Base-by-base conservation (phyloP, 163 green algal species). In the Chloromonas sp. region DNA sequence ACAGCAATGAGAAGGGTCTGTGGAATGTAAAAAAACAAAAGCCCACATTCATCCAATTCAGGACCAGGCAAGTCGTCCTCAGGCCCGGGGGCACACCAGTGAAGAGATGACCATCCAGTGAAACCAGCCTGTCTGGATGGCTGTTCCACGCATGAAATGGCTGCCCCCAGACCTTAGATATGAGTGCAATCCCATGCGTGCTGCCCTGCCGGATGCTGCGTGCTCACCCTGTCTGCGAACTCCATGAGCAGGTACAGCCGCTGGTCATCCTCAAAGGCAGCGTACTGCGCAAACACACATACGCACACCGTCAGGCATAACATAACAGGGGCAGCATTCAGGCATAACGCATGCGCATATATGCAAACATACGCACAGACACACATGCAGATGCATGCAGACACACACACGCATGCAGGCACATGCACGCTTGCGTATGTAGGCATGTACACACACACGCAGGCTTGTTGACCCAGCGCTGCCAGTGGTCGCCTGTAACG, bases 221-320 rank as follows among this genome's bases (percentile, higher is more conserved):
- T 58, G 81, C 90, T 87, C 82, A 93, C 90, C 89, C 90, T 88
- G n/a, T 87, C 86, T 0, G 91, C 91, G 83, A 85, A 92, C 85
- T 93, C 91, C 84, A 94, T 89, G 2, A 94, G 89, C 79, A 97
- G 87, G 88, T 97, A 96, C 0, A 96, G 89, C 71, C 92, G 89
- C 13, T 92, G 84, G 3, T 88, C 91, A 84, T 97, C 93, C 85
- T 96, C 93, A 89, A 96, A 96, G 0, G 92, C 91, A 1, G 92
- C 94, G 81, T 94, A 97, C 89, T 93, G 90, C 36, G 36, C 78
- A 76, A 62, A 0, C 11, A 76, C 36, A 36, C 36, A 36, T 36
- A 36, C 36, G 36, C 36, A 36, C 36, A 36, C 36, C 36, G 36
- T 36, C 36, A 36, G 36, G 36, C 36, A 36, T 36, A 36, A 36